Evolutionary conservation across 257 asterid species (phyloP), one percentile per base, ranked within the genome.

Genomic region (Gynochthodes officinalis): DNA sequence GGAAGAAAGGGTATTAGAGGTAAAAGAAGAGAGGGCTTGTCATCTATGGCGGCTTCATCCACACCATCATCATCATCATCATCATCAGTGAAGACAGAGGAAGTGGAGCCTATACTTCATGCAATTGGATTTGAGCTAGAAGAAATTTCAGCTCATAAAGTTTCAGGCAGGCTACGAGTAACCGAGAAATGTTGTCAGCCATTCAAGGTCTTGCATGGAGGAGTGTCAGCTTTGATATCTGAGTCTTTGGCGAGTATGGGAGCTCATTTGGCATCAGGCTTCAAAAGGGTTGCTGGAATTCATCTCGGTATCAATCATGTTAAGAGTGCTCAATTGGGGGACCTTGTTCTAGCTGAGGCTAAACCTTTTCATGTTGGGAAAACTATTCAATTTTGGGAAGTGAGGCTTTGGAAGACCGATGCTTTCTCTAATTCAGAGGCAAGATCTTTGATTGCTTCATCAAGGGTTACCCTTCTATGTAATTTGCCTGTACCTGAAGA

Each of bases 311-410:
- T 84, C 32, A 80, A 84, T 62, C 88, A 84, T 42, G 75, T 93
- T 57, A 90, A 82, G 86, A 84, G 91, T 10, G 98, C 96, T 30
- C 62, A 72, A n/a, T 52, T 88, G 18, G 97, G 97, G 5, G 96
- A 93, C 75, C 83, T 85, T 66, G 88, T 90, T 0, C 21, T 81
- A 19, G 98, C 91, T 2, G 95, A 90, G 73, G 98, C 98, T 37
- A 54, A 75, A 1, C 97, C 98, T 0, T 63, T 88, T 70, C 86
- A 72, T 44, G 71, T 82, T 59, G 98, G 98, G 18, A 89, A 75
- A 74, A 85, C 91, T 12, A 80, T 93, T 74, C 98, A 92, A 88
- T 93, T 93, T 1, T 90, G 97, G 97, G 96, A 88, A 77, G 97
- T 91, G 60, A 66, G 77, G 28, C 76, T 93, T 5, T 90, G 83